Conservation (phyloP, 2,329 filamentous ascomycete genomes). For the Coniochaeta sp. region DNA sequence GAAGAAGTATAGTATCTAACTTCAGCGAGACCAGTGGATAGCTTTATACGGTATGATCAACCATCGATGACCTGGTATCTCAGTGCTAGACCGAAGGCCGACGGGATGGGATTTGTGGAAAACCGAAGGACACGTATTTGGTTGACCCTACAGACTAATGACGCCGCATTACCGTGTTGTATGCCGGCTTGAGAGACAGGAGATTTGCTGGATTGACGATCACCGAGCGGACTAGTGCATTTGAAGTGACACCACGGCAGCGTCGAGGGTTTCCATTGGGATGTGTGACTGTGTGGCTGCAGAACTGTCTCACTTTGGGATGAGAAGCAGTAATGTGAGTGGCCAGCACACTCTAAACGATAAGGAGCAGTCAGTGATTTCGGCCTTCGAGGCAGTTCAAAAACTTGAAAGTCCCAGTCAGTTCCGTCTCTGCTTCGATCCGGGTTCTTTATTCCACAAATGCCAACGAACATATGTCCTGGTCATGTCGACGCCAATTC, state of each 20-base stretch:
- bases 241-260: background rate
- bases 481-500: conserved; percentile 37
- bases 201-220: background rate
- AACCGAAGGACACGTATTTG: no score
- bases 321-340: background rate
- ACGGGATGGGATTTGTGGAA: no score
- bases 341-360: background rate
- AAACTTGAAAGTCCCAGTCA: background rate
- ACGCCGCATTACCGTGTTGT: no score
- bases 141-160: no score
- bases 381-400: background rate
- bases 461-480: background rate
- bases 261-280: background rate
- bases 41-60: no score
- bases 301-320: background rate
- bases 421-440: background rate
- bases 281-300: background rate
- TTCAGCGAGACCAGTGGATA: no score
- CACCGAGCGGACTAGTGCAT: background rate
- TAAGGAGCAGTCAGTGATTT: background rate
- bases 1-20: no score
- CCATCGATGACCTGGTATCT: no score
- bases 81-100: no score
- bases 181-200: no score
- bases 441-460: background rate